Conservation (phyloP, 225 moss, liverwort and hornwort species). For the Bryoerythrophyllum caledonicum region DNA sequence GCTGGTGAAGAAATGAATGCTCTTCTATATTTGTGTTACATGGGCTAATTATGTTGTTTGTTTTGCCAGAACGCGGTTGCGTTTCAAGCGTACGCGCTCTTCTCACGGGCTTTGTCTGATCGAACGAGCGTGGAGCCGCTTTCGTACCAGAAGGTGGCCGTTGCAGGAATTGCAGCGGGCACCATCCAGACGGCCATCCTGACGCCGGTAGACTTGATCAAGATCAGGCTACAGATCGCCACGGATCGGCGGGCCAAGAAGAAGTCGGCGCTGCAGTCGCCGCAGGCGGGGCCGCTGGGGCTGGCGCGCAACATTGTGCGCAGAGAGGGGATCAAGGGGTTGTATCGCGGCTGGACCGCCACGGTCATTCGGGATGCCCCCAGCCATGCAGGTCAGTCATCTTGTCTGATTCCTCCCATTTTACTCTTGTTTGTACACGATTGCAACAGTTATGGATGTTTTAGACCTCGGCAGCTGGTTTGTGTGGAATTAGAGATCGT, state of each 20-base stretch:
- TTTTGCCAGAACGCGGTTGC: conserved; percentile 86
- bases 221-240: conserved; percentile 84
- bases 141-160: conserved; percentile 67
- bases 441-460: neutral
- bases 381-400: conserved; percentile 66
- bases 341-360: conserved; percentile 88
- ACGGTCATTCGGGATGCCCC: conserved; percentile 96
- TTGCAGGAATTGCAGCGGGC: conserved; percentile 90
- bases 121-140: conserved; percentile 51
- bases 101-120: conserved; percentile 69
- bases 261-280: conserved; percentile 38
- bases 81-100: conserved; percentile 88
- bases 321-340: conserved; percentile 75
- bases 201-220: conserved; percentile 92
- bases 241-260: conserved; percentile 58
- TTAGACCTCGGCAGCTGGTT: too few relatives aligned
- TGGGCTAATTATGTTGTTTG: neutral
- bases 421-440: neutral
- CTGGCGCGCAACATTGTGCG: conserved; percentile 72
- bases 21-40: neutral
- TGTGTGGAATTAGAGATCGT: conserved; percentile 7
- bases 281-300: conserved; percentile 67
- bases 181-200: conserved; percentile 84
- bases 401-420: neutral
- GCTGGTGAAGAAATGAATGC: conserved; percentile 6